phyloP scores from a whole-genome alignment of 805 yeast species.

The Teunomyces cretensis region DNA sequence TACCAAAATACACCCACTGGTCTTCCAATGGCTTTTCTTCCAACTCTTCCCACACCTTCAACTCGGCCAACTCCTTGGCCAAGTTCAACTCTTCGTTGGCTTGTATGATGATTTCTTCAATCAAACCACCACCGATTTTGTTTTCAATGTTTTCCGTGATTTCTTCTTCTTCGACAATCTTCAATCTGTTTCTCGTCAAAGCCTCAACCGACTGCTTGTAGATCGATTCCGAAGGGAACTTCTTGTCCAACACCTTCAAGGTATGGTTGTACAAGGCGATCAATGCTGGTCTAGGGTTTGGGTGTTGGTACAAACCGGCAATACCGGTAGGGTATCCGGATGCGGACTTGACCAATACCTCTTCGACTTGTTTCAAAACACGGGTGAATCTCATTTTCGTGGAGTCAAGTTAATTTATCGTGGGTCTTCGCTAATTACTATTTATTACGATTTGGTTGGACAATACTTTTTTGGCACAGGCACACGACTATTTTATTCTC shows the following conservation, averaged over 20 bases:
- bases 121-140: slow-evolving; percentile 76
- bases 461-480: neutral
- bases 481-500: neutral
- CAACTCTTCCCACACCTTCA: slow-evolving; percentile 77
- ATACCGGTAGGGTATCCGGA: slow-evolving; percentile 78
- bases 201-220: slow-evolving; percentile 74
- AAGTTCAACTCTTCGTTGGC: slow-evolving; percentile 77
- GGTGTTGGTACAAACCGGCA: slow-evolving; percentile 76
- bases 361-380: slow-evolving; percentile 43
- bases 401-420: neutral
- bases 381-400: slow-evolving; percentile 40
- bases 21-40: slow-evolving; percentile 77
- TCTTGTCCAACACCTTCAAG: slow-evolving; percentile 51
- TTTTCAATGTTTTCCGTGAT: slow-evolving; percentile 66
- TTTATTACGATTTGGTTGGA: slow-evolving; percentile 9
- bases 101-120: slow-evolving; percentile 79
- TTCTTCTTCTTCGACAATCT: slow-evolving; percentile 62
- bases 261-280: slow-evolving; percentile 71
- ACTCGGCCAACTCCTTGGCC: slow-evolving; percentile 63
- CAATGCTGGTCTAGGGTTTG: slow-evolving; percentile 80
- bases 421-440: neutral
- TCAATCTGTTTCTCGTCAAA: slow-evolving; percentile 67
- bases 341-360: slow-evolving; percentile 58
- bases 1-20: slow-evolving; percentile 83
- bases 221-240: slow-evolving; percentile 71